Percentiles rank a stretch among this genome's conserved stretches.
These are phyloP conservation scores for Ceratocystis albifundus DNA, from an alignment of 2,329 filamentous ascomycete species.

Conservation along the genomic window DNA sequence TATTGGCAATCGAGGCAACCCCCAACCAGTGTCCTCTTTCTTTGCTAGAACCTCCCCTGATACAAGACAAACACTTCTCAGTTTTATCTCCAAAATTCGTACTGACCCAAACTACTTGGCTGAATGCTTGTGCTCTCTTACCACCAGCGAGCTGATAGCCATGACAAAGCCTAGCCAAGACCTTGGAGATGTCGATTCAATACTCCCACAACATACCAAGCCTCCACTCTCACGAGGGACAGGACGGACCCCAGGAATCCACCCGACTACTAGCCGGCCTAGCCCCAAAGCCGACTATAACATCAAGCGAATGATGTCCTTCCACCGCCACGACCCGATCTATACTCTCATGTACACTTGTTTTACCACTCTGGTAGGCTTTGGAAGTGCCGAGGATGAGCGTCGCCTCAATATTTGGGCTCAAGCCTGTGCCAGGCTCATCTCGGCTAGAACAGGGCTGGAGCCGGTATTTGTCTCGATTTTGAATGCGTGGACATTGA, in stretches of 20 bases:
- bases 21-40: slow-evolving; percentile 38
- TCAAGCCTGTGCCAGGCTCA: slow-evolving; percentile 69
- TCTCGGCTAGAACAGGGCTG: slow-evolving; percentile 62
- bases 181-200: slow-evolving; percentile 70
- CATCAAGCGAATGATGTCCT: slow-evolving; percentile 73
- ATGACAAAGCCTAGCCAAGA: slow-evolving; percentile 69
- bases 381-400: slow-evolving; percentile 68
- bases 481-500: slow-evolving; percentile 74
- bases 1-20: background rate
- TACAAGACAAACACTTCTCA: slow-evolving; percentile 62
- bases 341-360: slow-evolving; percentile 77
- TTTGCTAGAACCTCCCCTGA: slow-evolving; percentile 63
- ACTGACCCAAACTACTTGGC: slow-evolving; percentile 83
- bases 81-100: slow-evolving; percentile 69
- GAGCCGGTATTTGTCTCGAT: slow-evolving; percentile 74
- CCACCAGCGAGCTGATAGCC: slow-evolving; percentile 61
- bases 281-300: slow-evolving; percentile 35
- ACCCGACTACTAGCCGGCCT: slow-evolving; percentile 20
- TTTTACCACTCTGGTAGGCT: slow-evolving; percentile 75
- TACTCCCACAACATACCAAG: slow-evolving; percentile 55
- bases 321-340: slow-evolving; percentile 78
- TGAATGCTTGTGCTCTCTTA: slow-evolving; percentile 64
- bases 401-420: slow-evolving; percentile 80
- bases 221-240: slow-evolving; percentile 37
- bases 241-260: slow-evolving; percentile 26